Evolutionary conservation across 2,329 filamentous ascomycete species (phyloP), one percentile per base, ranked within the genome.

Genomic region (Beauveria caledonica): DNA sequence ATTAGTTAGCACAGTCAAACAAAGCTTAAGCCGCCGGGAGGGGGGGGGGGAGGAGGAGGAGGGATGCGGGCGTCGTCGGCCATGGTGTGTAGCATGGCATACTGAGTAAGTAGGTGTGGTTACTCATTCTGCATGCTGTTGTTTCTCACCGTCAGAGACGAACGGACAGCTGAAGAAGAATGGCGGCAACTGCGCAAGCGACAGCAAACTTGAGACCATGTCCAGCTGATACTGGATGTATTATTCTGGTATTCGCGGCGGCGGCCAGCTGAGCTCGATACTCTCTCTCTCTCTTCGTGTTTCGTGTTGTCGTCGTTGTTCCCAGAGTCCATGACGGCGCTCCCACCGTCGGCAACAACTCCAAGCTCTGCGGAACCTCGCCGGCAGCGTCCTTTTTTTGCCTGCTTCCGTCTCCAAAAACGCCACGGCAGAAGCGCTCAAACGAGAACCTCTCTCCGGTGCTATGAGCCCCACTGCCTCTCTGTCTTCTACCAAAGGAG

Each of bases 381-480:
- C 49, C 57, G 40, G 57, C 27, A 39, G 29, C 45, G 17, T 29
- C 36, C 55, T 17, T 29, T 42, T 29, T 48, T 27, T 45, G 11
- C 36, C 49, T 19, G 11, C 49, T 44, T 53, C 48, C 57, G 48
- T 59, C 57, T 59, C 57, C 40, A 59, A 60, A 60, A 46, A 60
- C 51, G 59, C 59, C 51, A 60, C 59, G 59, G 51, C 59, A 56
- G 52, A 56, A 56, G 36, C 44, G 44, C 58, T 60, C 59, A 60
- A 60, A 60, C 59, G 25, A 60, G 59, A 36, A 50, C 5, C 45
- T 56, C 45, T 60, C 51, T 55, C 59, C 59, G 59, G 42, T 56
- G 52, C 52, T 52, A 60, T 19, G 52, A 51, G 59, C 52, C 59
- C 59, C 50, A 55, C 59, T 36, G 45, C 50, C 25, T 42, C 21